Conservation (phyloP, 176 grass and related monocot species). For the Raddia guianensis region DNA sequence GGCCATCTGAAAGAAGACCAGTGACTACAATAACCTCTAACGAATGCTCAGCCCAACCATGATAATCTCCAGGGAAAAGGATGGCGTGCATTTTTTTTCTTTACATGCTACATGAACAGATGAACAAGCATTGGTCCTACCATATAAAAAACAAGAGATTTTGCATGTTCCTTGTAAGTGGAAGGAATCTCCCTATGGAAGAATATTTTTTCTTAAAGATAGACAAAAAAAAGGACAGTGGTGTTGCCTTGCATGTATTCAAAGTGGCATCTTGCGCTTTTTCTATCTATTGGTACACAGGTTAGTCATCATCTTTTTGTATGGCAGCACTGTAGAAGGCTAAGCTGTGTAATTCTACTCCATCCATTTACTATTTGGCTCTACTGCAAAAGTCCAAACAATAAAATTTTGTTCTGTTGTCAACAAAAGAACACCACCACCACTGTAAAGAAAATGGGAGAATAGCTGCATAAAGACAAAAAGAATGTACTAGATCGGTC, state of each 20-base stretch:
- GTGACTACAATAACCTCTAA: neutral
- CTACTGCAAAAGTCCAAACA: neutral
- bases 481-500: neutral
- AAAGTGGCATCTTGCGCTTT: neutral
- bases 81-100: neutral
- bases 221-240: neutral
- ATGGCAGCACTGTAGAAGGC: neutral
- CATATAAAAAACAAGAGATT: slow-evolving; percentile 17
- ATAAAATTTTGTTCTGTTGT: neutral
- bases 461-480: neutral
- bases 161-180: neutral
- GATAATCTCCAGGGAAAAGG: neutral
- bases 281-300: neutral
- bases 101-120: slow-evolving; percentile 5
- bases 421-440: neutral
- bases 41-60: neutral
- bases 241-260: neutral
- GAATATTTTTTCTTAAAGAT: slow-evolving; percentile 25
- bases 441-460: neutral
- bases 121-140: slow-evolving; percentile 3
- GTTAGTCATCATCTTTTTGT: neutral
- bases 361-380: neutral
- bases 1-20: slow-evolving; percentile 14
- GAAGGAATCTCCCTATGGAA: neutral
- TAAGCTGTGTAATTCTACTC: neutral